Evolutionary conservation across 768 basidiomycete species (phyloP), one percentile per base, ranked within the genome.

Genomic region (Termitomyces sp.): DNA sequence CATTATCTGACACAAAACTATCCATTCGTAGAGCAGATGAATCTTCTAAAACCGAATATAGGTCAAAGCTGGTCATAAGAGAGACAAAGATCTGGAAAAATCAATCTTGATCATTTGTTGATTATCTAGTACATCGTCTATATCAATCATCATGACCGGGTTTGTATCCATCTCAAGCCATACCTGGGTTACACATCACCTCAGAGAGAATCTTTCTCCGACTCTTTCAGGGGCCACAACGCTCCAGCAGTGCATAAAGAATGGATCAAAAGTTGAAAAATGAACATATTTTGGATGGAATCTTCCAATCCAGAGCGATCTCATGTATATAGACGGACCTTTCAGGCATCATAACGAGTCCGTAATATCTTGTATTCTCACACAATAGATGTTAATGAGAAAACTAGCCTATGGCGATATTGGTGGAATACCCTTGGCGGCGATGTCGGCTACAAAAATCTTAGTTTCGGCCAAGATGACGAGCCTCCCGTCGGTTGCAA

Each of bases 391-490:
- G 35, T 23, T 18, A 30, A 28, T 18, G 28, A 13, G 18, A 49
- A 18, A 26, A 3, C 4, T 30, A 13, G 3, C 28, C 53, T 58
- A 62, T 53, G 59, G 53, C 9, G 44, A 62, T 28, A 64, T 44
- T 18, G 63, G 63, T 18, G 61, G 57, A 12, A 63, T 63, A 6
- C 63, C 64, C 46, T 73, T 72, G 1, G 79, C 76, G 1, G 77
- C 78, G 53, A 80, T 79, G 46, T 77, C 72, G 4, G 78, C 79
- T 36, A 82, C 66, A 59, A 75, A 80, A 8, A 82, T 73, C 57
- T 76, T 78, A 3, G 79, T 81, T 61, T 81, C 79, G 0, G 75
- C 78, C 65, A 80, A 60, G 43, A 82, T 78, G 20, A 81, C 70
- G 8, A 82, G 70, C 28, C 76, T 70, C 9, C 76, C 75, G 58